A percentile compares a stretch with the other conserved stretches of the same genome.
Evolutionary conservation across 768 basidiomycete genomes (phyloP).

Genomic region (Russula lepida): DNA sequence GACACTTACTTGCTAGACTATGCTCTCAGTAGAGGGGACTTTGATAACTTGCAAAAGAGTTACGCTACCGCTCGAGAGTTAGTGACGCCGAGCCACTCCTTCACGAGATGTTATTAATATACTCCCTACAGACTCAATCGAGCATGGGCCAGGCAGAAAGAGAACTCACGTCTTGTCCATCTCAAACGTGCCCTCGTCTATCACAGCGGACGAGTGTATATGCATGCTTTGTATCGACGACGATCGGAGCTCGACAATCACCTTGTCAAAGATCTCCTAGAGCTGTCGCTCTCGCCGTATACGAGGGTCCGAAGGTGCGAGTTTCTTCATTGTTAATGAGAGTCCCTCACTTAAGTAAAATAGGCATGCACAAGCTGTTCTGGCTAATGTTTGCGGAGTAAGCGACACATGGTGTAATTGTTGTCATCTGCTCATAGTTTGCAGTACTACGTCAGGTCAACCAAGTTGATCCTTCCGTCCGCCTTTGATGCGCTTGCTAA

Average conservation of each 20-base stretch:
- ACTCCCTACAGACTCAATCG: conserved; percentile 45
- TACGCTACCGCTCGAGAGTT: conserved; percentile 57
- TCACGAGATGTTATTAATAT: conserved; percentile 5
- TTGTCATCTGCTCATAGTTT: not conserved
- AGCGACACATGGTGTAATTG: conserved; percentile 24
- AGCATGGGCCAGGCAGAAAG: conserved; percentile 61
- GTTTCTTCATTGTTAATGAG: not conserved
- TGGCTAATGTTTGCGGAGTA: conserved; percentile 58
- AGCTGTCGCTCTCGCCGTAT: conserved; percentile 73
- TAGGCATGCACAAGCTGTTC: conserved; percentile 61
- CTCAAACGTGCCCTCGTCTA: conserved; percentile 74
- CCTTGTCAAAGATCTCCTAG: conserved; percentile 57
- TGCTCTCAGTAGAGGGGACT: conserved; percentile 50
- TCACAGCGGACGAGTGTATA: conserved; percentile 65
- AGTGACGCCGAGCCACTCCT: conserved; percentile 21
- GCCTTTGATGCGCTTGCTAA: conserved; percentile 55
- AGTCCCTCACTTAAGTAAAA: not conserved
- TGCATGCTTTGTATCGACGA: conserved; percentile 66
- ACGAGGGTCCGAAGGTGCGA: conserved; percentile 62
- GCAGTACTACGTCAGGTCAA: conserved; percentile 51
- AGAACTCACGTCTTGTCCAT: conserved; percentile 66
- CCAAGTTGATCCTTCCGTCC: conserved; percentile 51
- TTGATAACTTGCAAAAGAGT: conserved; percentile 57
- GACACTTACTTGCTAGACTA: conserved; percentile 71
- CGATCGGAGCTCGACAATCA: conserved; percentile 68